Percentiles rank a stretch among this genome's conserved stretches.
Conservation (phyloP, 305 asterid species). For the Plantago lanceolata region DNA sequence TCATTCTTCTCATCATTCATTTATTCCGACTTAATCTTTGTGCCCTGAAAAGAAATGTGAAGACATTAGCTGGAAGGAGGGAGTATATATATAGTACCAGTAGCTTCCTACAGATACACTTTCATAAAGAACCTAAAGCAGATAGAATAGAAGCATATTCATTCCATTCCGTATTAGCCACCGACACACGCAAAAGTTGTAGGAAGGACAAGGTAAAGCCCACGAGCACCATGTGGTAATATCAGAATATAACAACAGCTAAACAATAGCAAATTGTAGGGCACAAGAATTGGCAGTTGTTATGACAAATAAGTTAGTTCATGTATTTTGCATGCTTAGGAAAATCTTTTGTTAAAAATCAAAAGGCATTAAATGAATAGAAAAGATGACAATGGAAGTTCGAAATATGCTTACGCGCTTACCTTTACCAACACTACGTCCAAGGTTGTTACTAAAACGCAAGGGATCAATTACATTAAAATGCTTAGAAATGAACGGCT, state of each 20-base stretch:
- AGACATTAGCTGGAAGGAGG: neutral
- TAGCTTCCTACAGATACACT: too few relatives aligned
- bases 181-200: neutral
- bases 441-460: slow-evolving; percentile 90
- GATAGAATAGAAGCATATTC: neutral
- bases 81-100: neutral
- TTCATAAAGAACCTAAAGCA: neutral
- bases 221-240: too few relatives aligned
- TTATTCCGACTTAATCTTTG: neutral
- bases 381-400: neutral
- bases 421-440: slow-evolving; percentile 98
- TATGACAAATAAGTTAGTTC: neutral
- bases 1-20: neutral
- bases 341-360: slow-evolving; percentile 10
- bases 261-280: neutral
- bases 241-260: neutral
- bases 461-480: slow-evolving; percentile 89
- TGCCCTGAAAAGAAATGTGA: neutral
- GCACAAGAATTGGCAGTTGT: neutral
- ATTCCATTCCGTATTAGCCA: neutral
- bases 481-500: slow-evolving; percentile 70
- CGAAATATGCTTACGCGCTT: slow-evolving; percentile 5
- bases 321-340: neutral
- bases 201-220: neutral
- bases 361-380: slow-evolving; percentile 11